Evolutionary conservation across 306 rosid genomes (phyloP).

Genomic region (Trifolium pratense): DNA sequence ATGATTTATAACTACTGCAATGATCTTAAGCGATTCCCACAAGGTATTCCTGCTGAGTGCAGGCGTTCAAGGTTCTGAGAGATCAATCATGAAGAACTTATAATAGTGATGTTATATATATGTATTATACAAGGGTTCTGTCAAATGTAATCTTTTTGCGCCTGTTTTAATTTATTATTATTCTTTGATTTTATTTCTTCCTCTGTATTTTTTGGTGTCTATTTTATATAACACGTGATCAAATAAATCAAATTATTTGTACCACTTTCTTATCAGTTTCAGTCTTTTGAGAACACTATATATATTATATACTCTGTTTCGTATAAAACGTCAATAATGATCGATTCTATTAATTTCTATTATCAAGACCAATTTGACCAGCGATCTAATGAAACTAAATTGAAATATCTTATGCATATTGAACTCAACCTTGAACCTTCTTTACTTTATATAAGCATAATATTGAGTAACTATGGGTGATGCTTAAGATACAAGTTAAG

Average conservation of each 20-base stretch:
- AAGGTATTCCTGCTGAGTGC: conserved; percentile 74
- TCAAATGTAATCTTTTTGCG: neutral
- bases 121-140: neutral
- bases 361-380: too few relatives aligned
- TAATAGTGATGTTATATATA: neutral
- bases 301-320: neutral
- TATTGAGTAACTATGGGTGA: too few relatives aligned
- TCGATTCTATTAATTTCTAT: too few relatives aligned
- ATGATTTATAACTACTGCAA: conserved; percentile 86
- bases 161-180: neutral
- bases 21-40: conserved; percentile 77
- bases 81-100: neutral
- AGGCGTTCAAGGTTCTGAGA: conserved; percentile 42
- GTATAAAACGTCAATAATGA: neutral
- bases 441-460: too few relatives aligned
- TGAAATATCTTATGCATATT: too few relatives aligned
- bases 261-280: neutral
- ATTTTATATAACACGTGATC: neutral
- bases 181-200: neutral
- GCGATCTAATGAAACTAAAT: too few relatives aligned
- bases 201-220: neutral
- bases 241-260: conserved; percentile 43
- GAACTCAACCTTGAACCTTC: too few relatives aligned
- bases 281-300: neutral
- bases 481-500: too few relatives aligned